Evolutionary conservation across 2,329 filamentous ascomycete species (phyloP).

Genomic region (Calonectria hongkongensis): DNA sequence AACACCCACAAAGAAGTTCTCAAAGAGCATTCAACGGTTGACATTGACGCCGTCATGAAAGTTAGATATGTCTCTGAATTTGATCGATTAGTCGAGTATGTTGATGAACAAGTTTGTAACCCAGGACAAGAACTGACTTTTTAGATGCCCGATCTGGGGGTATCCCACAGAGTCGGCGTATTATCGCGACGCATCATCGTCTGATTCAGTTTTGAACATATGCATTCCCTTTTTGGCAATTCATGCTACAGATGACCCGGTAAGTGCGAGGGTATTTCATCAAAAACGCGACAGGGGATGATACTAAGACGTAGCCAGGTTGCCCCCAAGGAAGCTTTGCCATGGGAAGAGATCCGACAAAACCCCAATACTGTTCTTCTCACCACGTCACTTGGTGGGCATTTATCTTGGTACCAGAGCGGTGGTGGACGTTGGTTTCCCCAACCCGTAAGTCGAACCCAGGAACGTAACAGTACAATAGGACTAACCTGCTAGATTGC

Average conservation of each 20-base stretch:
- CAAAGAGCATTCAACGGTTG: conserved; percentile 80
- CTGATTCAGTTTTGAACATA: conserved; percentile 85
- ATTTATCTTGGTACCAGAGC: conserved; percentile 93
- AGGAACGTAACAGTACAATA: neutral
- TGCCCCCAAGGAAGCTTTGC: conserved; percentile 84
- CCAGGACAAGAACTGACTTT: conserved; percentile 59
- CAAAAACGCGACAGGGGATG: neutral
- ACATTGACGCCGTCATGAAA: conserved; percentile 80
- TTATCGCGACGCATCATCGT: conserved; percentile 92
- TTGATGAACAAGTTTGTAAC: neutral
- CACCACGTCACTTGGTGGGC: conserved; percentile 91
- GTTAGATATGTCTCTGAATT: conserved; percentile 91
- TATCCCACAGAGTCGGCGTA: conserved; percentile 96
- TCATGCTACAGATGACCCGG: conserved; percentile 92
- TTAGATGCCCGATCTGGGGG: conserved; percentile 86
- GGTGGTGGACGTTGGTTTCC: conserved; percentile 91
- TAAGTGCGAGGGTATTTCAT: conserved; percentile 63
- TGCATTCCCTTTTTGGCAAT: conserved; percentile 89
- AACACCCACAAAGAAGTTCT: conserved; percentile 82
- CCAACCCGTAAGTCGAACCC: conserved; percentile 74
- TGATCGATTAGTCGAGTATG: conserved; percentile 80
- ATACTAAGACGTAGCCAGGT: conserved; percentile 73
- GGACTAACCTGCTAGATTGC: conserved; percentile 44
- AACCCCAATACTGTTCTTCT: conserved; percentile 92
- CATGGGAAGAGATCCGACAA: conserved; percentile 86